Conservation (phyloP, 2,329 filamentous ascomycete genomes). For the Penicillium oxalicum region DNA sequence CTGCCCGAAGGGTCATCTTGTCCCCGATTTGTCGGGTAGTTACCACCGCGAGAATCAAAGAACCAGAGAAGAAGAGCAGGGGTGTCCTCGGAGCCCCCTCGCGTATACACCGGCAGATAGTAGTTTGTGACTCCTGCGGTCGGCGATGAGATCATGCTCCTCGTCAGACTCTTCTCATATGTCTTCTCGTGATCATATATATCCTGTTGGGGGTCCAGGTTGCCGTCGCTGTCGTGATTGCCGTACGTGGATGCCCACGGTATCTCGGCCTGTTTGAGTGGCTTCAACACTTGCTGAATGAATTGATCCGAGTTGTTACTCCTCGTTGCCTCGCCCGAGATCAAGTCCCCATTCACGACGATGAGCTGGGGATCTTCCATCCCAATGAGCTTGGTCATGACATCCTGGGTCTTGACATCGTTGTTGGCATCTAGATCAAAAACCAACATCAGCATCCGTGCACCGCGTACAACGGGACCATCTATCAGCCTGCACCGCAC, state of each 20-base stretch:
- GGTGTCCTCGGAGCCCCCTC: constrained; percentile 33
- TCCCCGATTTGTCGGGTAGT: constrained; percentile 40
- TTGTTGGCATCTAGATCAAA: constrained; percentile 27
- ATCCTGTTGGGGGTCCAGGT: constrained; percentile 45
- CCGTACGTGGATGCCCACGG: constrained; percentile 65
- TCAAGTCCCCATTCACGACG: constrained; percentile 65
- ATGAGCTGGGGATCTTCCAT: constrained; percentile 55
- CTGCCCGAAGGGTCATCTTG: constrained; percentile 21
- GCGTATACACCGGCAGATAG: constrained; percentile 47
- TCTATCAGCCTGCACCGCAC: constrained; percentile 29
- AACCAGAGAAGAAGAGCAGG: constrained; percentile 60
- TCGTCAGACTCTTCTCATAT: constrained; percentile 37
- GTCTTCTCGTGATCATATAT: constrained; percentile 40
- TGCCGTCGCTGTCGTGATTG: constrained; percentile 61
- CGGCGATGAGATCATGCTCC: constrained; percentile 36
- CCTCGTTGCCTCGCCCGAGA: constrained; percentile 60
- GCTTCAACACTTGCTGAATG: constrained; percentile 54
- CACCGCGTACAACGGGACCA: constrained; percentile 13
- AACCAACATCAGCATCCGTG: constrained; percentile 38
- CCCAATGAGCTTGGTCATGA: constrained; percentile 55
- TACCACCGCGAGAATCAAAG: constrained; percentile 61
- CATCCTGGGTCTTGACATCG: constrained; percentile 52
- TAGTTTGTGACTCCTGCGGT: constrained; percentile 49
- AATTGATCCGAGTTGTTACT: constrained; percentile 51
- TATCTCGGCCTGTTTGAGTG: constrained; percentile 50